Conservation (phyloP, 768 basidiomycete genomes). For the Kwoniella dejecticola region DNA sequence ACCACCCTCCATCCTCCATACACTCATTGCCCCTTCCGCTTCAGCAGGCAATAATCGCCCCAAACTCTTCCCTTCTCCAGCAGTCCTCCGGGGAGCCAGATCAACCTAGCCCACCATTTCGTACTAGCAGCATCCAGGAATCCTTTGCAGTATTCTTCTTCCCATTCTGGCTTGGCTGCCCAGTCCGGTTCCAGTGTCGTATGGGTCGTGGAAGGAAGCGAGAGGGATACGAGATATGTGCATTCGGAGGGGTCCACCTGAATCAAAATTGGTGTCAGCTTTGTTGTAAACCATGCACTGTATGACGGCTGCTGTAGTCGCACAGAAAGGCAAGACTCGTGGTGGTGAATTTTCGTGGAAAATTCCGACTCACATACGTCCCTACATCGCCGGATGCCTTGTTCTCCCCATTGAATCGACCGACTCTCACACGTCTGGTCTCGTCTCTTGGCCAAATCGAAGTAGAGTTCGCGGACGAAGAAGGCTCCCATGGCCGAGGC, state of each 20-base stretch:
- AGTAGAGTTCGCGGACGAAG: conserved; percentile 54
- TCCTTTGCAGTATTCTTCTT: conserved; percentile 73
- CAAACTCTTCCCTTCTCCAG: conserved; percentile 74
- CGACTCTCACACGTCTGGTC: conserved; percentile 65
- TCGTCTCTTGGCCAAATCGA: conserved; percentile 65
- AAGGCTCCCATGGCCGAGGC: conserved; percentile 72
- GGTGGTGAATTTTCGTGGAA: too few species aligned
- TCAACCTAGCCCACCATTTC: conserved; percentile 67
- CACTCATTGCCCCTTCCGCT: conserved; percentile 53
- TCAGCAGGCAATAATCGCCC: conserved; percentile 89
- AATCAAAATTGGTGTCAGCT: too few species aligned
- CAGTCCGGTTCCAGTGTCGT: conserved; percentile 75
- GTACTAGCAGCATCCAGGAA: conserved; percentile 85
- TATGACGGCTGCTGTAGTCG: too few species aligned
- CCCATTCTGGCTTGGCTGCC: conserved; percentile 64
- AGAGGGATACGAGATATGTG: conserved; percentile 87
- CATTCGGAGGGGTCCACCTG: conserved; percentile 72
- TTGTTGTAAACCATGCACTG: too few species aligned
- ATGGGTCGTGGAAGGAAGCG: conserved; percentile 72
- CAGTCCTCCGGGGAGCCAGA: conserved; percentile 74
- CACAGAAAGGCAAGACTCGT: too few species aligned
- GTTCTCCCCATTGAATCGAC: conserved; percentile 81
- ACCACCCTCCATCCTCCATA: background rate
- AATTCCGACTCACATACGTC: conserved; percentile 80
- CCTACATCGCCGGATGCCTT: conserved; percentile 64